Evolutionary conservation across 1,284 basidiomycete species (phyloP).

Genomic region (Papiliotrema terrestris): DNA sequence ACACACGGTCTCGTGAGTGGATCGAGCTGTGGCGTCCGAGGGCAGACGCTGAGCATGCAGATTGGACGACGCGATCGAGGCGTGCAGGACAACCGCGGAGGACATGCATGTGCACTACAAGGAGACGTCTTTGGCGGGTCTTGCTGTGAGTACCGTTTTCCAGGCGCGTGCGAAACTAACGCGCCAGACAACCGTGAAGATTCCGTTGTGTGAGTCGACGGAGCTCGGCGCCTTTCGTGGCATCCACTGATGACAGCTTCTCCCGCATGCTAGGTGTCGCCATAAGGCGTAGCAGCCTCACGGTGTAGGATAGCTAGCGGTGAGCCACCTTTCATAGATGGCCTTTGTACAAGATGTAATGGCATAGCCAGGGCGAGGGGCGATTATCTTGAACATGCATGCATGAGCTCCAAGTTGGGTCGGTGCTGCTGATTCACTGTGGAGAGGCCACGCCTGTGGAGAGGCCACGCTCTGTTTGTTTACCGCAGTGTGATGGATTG

Average conservation of each 20-base stretch:
- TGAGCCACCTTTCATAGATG: no score
- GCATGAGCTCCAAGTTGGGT: no score
- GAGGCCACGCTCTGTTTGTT: no score
- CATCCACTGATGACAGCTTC: slow-evolving; percentile 12
- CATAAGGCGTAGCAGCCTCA: no score
- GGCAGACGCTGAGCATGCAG: slow-evolving; percentile 44
- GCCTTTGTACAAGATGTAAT: no score
- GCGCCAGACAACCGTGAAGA: slow-evolving; percentile 64
- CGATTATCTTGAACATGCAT: no score
- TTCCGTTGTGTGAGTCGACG: slow-evolving; percentile 56
- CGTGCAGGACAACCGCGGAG: slow-evolving; percentile 83
- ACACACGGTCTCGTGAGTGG: slow-evolving; percentile 29
- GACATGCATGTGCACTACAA: slow-evolving; percentile 62
- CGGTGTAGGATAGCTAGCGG: no score
- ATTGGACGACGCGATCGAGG: slow-evolving; percentile 92
- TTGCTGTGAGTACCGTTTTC: slow-evolving; percentile 60
- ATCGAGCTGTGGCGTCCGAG: background rate
- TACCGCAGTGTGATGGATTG: no score
- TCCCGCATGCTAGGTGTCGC: slow-evolving; percentile 16
- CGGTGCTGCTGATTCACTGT: no score
- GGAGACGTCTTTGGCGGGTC: slow-evolving; percentile 67
- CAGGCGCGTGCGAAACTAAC: background rate
- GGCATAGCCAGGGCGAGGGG: no score
- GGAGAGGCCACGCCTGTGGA: no score
- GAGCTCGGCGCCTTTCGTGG: background rate